Evolutionary conservation across 2,329 filamentous ascomycete genomes (phyloP).

Genomic region (Cordyceps pruinosa): DNA sequence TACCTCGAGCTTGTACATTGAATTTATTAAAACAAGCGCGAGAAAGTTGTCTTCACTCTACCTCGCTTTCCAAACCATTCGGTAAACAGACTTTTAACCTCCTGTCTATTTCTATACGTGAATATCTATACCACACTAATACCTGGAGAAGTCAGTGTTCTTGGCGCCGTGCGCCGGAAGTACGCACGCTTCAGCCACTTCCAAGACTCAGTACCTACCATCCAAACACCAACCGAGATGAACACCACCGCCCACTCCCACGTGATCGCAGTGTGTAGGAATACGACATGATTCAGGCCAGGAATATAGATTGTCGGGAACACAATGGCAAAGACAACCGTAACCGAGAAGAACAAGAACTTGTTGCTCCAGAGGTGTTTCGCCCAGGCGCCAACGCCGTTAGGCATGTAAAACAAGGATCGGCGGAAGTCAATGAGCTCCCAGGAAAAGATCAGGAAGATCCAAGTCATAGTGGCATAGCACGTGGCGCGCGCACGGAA

Average conservation of each 20-base stretch:
- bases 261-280: conserved; percentile 57
- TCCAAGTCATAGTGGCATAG: conserved; percentile 62
- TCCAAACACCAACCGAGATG: conserved; percentile 52
- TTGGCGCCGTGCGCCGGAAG: conserved; percentile 30
- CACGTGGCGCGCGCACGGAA: conserved; percentile 60
- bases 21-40: too few relatives aligned
- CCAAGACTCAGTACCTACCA: conserved; percentile 57
- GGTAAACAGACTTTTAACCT: too few relatives aligned
- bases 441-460: conserved; percentile 62
- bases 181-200: conserved; percentile 59
- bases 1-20: too few relatives aligned
- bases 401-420: conserved; percentile 55
- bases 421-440: conserved; percentile 59
- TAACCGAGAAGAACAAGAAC: conserved; percentile 43
- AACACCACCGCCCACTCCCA: conserved; percentile 69
- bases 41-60: too few relatives aligned
- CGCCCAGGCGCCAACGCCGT: conserved; percentile 43
- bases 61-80: too few relatives aligned
- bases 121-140: neutral
- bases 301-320: conserved; percentile 63
- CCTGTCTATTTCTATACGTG: neutral
- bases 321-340: conserved; percentile 48
- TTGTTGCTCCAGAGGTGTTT: conserved; percentile 48
- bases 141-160: conserved; percentile 4
- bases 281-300: conserved; percentile 56